Conservation (phyloP, 495 filamentous ascomycete genomes). For the Daldinia loculata region DNA sequence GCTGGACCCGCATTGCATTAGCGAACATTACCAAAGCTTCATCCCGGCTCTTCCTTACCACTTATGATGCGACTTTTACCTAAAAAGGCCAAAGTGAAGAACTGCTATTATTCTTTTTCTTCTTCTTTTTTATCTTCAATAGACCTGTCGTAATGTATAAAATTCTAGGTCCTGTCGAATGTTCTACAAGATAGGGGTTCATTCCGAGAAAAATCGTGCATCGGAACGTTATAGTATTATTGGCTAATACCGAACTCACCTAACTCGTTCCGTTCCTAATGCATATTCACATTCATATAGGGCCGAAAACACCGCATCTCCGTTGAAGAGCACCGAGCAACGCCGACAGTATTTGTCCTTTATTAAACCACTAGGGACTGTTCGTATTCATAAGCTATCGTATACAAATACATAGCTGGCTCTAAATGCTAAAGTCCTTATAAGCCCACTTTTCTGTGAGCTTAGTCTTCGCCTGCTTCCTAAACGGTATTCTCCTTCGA, state of each 20-base stretch:
- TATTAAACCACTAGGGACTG: not conserved
- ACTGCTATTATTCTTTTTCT: not conserved
- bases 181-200: slow-evolving; percentile 18
- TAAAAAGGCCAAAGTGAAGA: not conserved
- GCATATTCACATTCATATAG: slow-evolving; percentile 19
- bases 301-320: slow-evolving; percentile 7
- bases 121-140: too few species aligned
- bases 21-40: slow-evolving; percentile 9
- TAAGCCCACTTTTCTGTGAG: slow-evolving; percentile 95
- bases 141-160: not conserved
- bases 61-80: slow-evolving; percentile 12
- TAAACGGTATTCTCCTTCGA: slow-evolving; percentile 76
- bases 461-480: slow-evolving; percentile 78
- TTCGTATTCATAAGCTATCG: not conserved
- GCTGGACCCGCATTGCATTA: slow-evolving; percentile 14
- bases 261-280: not conserved
- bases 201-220: slow-evolving; percentile 4
- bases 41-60: slow-evolving; percentile 1
- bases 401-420: not conserved
- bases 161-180: slow-evolving; percentile 9
- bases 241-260: not conserved
- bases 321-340: not conserved
- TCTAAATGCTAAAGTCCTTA: slow-evolving; percentile 79
- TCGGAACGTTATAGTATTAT: slow-evolving; percentile 18
- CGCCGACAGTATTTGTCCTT: not conserved